Conservation (phyloP, 1,284 basidiomycete genomes). For the Chalciporus sp. region DNA sequence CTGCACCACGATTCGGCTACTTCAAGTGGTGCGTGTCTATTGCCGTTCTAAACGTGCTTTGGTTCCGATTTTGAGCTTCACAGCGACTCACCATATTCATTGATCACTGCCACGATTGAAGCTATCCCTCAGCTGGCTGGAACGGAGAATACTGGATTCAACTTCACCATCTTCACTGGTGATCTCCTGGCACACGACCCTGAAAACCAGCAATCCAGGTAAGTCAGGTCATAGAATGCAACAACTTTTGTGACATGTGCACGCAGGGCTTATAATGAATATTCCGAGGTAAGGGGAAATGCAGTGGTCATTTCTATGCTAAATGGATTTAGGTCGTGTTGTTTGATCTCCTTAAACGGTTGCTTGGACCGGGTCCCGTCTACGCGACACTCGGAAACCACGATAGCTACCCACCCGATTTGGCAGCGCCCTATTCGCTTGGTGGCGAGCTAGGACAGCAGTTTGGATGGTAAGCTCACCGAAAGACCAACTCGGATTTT, state of each 20-base stretch:
- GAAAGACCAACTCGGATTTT: background rate
- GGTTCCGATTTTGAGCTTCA: constrained; percentile 3
- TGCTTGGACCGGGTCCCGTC: constrained; percentile 64
- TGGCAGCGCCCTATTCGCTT: constrained; percentile 54
- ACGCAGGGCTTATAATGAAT: constrained; percentile 48
- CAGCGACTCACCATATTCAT: constrained; percentile 72
- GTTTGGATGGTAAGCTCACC: constrained; percentile 57
- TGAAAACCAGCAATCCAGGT: constrained; percentile 65
- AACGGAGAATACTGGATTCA: constrained; percentile 61
- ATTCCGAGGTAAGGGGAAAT: constrained; percentile 52
- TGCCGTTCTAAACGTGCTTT: background rate
- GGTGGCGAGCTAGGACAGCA: constrained; percentile 55
- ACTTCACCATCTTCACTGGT: constrained; percentile 73
- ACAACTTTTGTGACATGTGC: background rate
- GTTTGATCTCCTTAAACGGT: constrained; percentile 65
- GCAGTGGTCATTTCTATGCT: constrained; percentile 4
- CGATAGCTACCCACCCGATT: constrained; percentile 39
- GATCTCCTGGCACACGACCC: constrained; percentile 77
- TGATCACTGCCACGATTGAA: constrained; percentile 64
- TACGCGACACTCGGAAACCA: constrained; percentile 80
- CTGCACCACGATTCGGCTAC: constrained; percentile 70
- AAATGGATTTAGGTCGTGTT: constrained; percentile 50
- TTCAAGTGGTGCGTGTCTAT: constrained; percentile 52
- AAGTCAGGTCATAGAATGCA: constrained; percentile 7
- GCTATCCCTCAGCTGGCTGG: constrained; percentile 71